Percentiles rank a stretch among this genome's conserved stretches.
These are phyloP conservation scores for Candolleomyces aberdarensis DNA, from an alignment of 768 basidiomycete species.

Conservation along the genomic window DNA sequence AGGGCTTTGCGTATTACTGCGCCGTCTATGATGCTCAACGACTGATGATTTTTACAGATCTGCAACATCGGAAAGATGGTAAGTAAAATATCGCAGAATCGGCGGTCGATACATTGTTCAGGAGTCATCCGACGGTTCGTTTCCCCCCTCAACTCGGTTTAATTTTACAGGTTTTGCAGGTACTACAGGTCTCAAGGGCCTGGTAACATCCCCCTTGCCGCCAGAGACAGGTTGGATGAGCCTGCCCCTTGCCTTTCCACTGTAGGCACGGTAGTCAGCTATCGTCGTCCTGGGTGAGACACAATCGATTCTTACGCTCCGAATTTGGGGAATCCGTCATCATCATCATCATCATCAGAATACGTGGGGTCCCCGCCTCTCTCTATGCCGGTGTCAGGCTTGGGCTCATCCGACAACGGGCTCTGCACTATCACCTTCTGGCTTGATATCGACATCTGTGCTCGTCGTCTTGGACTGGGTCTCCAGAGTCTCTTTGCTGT, in stretches of 20 bases:
- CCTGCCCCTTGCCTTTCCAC: not conserved
- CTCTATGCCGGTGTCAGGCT: not conserved
- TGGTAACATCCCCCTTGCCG: not conserved
- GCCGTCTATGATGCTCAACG: no score
- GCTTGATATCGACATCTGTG: no score
- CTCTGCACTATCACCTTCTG: not conserved
- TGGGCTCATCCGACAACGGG: not conserved
- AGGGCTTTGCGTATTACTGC: no score
- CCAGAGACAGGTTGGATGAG: not conserved
- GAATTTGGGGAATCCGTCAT: not conserved
- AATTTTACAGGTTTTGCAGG: no score
- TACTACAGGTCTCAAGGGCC: not conserved
- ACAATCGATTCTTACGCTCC: not conserved
- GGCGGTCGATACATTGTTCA: no score
- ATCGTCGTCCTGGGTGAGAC: not conserved
- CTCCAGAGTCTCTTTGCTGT: no score
- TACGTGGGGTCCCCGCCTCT: not conserved
- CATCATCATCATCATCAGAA: not conserved
- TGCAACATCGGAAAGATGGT: no score
- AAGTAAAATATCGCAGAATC: no score
- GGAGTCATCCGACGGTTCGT: no score
- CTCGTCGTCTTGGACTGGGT: no score
- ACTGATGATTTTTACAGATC: no score
- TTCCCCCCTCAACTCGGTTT: not conserved
- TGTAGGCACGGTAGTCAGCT: not conserved